Percentiles rank a stretch among this genome's conserved stretches.
Evolutionary conservation across 495 filamentous ascomycete species (phyloP).

Genomic region (Stereocaulon alpinum): DNA sequence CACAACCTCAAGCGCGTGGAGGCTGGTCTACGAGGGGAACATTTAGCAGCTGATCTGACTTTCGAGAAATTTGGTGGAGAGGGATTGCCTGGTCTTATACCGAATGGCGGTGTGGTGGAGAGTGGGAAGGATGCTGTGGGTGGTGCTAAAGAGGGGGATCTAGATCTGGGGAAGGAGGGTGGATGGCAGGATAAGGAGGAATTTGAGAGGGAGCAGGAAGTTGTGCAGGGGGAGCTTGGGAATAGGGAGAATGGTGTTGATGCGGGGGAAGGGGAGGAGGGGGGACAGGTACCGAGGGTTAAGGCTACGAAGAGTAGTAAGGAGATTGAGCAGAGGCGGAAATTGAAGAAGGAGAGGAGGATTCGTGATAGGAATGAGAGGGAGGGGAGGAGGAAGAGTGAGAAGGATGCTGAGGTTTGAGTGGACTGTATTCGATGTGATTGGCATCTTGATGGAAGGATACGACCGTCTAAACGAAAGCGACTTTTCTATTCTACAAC

Average conservation of each 20-base stretch:
- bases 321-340: conserved; percentile 42
- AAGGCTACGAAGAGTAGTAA: conserved; percentile 14
- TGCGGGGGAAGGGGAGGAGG: conserved; percentile 8
- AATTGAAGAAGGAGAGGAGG: conserved; percentile 41
- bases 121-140: neutral
- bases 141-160: conserved; percentile 13
- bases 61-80: conserved; percentile 28
- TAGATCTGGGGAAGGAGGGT: conserved; percentile 22
- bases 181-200: conserved; percentile 44
- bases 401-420: conserved; percentile 23
- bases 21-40: conserved; percentile 51
- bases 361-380: conserved; percentile 36
- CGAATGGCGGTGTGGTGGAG: neutral
- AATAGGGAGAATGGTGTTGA: conserved; percentile 18
- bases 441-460: neutral
- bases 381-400: conserved; percentile 27
- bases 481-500: conserved; percentile 31
- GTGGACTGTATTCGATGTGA: neutral
- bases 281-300: conserved; percentile 14
- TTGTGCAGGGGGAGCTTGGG: conserved; percentile 32
- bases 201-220: conserved; percentile 37
- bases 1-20: conserved; percentile 58
- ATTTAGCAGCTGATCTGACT: conserved; percentile 39
- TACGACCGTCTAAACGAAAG: neutral
- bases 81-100: conserved; percentile 17